Percentiles rank a stretch among this genome's conserved stretches.
Conservation (phyloP, 2,329 filamentous ascomycete genomes). For the Diaporthe sp. region DNA sequence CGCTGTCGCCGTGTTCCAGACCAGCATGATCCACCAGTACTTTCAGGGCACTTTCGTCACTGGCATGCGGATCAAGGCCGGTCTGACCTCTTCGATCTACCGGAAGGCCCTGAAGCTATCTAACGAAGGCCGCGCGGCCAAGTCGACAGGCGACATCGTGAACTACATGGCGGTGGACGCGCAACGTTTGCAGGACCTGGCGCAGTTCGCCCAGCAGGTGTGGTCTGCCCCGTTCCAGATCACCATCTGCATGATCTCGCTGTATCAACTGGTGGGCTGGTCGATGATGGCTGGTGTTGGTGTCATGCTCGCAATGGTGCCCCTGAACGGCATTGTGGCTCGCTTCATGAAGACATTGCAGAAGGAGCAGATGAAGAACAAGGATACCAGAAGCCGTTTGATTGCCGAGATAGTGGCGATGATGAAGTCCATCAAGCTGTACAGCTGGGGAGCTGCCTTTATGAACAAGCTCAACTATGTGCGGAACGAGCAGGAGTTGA, state of each 20-base stretch:
- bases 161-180: constrained; percentile 99
- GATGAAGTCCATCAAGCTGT: constrained; percentile 99
- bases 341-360: constrained; percentile 94
- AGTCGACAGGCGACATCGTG: constrained; percentile 97
- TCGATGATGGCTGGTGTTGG: constrained; percentile 97
- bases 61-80: constrained; percentile 96
- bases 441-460: constrained; percentile 96
- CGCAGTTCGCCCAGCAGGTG: constrained; percentile 94
- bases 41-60: constrained; percentile 96
- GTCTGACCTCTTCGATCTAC: constrained; percentile 92
- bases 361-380: constrained; percentile 99
- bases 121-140: constrained; percentile 89
- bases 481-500: constrained; percentile 94
- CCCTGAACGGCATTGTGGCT: constrained; percentile 92
- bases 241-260: constrained; percentile 91
- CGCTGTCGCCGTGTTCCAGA: constrained; percentile 86
- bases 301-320: constrained; percentile 98
- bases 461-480: constrained; percentile 98
- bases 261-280: constrained; percentile 94
- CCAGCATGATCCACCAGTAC: constrained; percentile 94
- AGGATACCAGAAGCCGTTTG: constrained; percentile 90
- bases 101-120: constrained; percentile 90
- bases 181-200: constrained; percentile 92
- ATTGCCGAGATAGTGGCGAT: constrained; percentile 99
- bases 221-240: constrained; percentile 99